A percentile compares a stretch with the other conserved stretches of the same genome.
Conservation (phyloP, 306 rosid species). For the Prosopis cineraria region DNA sequence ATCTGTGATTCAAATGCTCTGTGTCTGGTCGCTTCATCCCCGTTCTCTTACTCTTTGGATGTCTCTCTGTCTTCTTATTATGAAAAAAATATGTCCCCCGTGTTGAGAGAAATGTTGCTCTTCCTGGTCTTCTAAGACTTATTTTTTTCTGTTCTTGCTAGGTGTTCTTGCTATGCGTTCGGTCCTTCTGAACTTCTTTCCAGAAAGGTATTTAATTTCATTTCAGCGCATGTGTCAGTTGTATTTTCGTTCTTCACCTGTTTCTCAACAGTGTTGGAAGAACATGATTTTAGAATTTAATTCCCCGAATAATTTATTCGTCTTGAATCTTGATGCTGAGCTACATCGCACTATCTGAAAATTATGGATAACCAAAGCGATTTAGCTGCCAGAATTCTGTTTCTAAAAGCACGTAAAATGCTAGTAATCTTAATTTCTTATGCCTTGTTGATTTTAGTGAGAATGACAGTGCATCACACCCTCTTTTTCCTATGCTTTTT, state of each 20-base stretch:
- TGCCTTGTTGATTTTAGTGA: too few relatives aligned
- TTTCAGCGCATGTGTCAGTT: slow-evolving; percentile 9
- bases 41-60: too few relatives aligned
- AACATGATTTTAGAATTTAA: background rate
- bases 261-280: background rate
- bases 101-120: too few relatives aligned
- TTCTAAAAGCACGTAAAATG: background rate
- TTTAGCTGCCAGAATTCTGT: background rate
- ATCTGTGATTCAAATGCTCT: too few relatives aligned
- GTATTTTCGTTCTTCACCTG: slow-evolving; percentile 6
- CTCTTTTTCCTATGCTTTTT: too few relatives aligned
- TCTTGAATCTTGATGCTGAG: background rate
- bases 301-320: background rate
- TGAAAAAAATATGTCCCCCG: too few relatives aligned
- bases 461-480: too few relatives aligned
- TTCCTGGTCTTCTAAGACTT: too few relatives aligned
- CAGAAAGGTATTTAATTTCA: slow-evolving; percentile 46
- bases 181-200: slow-evolving; percentile 43
- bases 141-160: too few relatives aligned
- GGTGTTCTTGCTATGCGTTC: too few relatives aligned
- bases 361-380: background rate
- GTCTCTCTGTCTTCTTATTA: too few relatives aligned
- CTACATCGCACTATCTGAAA: background rate
- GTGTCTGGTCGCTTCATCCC: too few relatives aligned
- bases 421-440: slow-evolving; percentile 7